Conservation (phyloP, 2,329 filamentous ascomycete genomes). For the Neopestalotiopsis sp. region DNA sequence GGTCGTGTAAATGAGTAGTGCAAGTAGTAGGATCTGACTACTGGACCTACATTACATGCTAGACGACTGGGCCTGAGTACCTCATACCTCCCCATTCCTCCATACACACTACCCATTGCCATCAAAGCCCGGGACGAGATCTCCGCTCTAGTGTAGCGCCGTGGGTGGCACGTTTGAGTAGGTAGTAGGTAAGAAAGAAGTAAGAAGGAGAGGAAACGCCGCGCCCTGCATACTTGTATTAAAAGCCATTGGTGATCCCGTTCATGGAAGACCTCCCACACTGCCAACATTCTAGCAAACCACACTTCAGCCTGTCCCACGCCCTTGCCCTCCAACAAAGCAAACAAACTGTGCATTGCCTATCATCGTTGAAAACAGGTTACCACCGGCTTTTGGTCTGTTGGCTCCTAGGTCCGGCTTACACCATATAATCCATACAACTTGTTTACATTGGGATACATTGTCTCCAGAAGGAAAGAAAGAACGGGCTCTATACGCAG, state of each 20-base stretch:
- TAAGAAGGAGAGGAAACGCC: constrained; percentile 4
- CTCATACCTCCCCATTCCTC: neutral
- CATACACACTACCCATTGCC: neutral
- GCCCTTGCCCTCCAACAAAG: neutral
- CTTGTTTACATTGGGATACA: constrained; percentile 3
- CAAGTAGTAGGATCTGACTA: neutral
- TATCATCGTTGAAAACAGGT: neutral
- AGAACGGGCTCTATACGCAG: neutral
- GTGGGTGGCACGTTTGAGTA: constrained; percentile 15
- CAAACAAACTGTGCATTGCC: constrained; percentile 9
- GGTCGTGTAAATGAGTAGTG: neutral
- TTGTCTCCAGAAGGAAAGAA: neutral
- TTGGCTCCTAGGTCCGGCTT: neutral
- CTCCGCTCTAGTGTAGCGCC: constrained; percentile 17
- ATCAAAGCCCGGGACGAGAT: constrained; percentile 3
- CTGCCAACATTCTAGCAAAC: neutral
- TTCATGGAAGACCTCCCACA: neutral
- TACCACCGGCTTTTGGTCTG: neutral
- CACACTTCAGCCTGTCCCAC: constrained; percentile 11
- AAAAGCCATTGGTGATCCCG: constrained; percentile 19
- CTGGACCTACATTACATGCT: neutral
- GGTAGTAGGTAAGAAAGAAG: constrained; percentile 13
- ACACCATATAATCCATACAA: neutral
- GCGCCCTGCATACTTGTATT: constrained; percentile 17
- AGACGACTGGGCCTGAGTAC: neutral